A percentile compares a stretch with the other conserved stretches of the same genome.
Evolutionary conservation across 306 rosid genomes (phyloP).

Genomic region (Senna tora): DNA sequence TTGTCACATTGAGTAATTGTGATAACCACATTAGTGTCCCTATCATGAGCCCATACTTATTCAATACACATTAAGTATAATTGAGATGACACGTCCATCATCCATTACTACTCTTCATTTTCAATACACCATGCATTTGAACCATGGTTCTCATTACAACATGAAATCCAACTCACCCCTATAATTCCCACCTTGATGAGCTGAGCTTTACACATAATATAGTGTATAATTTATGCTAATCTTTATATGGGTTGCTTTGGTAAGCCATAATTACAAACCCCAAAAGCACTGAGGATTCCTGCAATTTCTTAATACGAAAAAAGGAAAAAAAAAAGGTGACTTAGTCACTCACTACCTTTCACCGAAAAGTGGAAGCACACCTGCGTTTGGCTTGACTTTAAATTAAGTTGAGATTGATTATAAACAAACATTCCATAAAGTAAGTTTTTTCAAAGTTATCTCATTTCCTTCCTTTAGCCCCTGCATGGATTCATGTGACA

Average conservation of each 20-base stretch:
- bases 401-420: slow-evolving; percentile 49
- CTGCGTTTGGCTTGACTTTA: slow-evolving; percentile 66
- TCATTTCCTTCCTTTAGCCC: slow-evolving; percentile 47
- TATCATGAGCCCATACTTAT: slow-evolving; percentile 15
- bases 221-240: slow-evolving; percentile 55
- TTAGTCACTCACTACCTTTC: slow-evolving; percentile 52
- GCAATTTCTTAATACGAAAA: slow-evolving; percentile 52
- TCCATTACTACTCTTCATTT: not conserved
- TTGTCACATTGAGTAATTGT: slow-evolving; percentile 38
- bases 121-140: slow-evolving; percentile 2
- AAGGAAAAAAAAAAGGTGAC: slow-evolving; percentile 43
- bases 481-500: slow-evolving; percentile 69
- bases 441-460: slow-evolving; percentile 50
- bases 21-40: slow-evolving; percentile 22
- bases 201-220: slow-evolving; percentile 57
- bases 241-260: slow-evolving; percentile 56
- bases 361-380: slow-evolving; percentile 88
- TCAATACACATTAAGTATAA: not conserved
- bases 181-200: slow-evolving; percentile 43
- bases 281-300: slow-evolving; percentile 79
- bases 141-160: slow-evolving; percentile 50
- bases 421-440: slow-evolving; percentile 59
- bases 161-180: slow-evolving; percentile 30
- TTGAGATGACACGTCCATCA: slow-evolving; percentile 1
- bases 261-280: slow-evolving; percentile 71